phyloP scores from a whole-genome alignment of 1,284 basidiomycete species.

The Ustilago hordei region DNA sequence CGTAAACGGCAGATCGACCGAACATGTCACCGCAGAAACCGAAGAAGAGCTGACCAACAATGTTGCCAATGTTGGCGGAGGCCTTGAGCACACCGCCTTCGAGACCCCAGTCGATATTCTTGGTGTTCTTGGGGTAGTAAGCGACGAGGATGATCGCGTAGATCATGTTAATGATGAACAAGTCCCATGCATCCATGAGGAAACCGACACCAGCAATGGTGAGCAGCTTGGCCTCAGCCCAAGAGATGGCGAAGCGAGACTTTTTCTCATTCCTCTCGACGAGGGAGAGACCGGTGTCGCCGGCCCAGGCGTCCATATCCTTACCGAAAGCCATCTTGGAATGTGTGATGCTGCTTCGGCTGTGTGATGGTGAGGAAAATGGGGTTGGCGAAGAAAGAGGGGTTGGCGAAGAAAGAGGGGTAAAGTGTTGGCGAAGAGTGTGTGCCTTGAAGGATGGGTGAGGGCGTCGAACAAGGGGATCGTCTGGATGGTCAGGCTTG shows the following conservation, averaged over 20 bases:
- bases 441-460: conserved; percentile 13
- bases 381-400: not conserved
- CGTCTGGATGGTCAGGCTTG: conserved; percentile 8
- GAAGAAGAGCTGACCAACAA: conserved; percentile 63
- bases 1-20: conserved; percentile 66
- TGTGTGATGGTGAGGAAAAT: conserved; percentile 2
- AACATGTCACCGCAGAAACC: conserved; percentile 66
- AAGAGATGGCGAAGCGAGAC: conserved; percentile 56
- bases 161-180: conserved; percentile 68
- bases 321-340: conserved; percentile 61
- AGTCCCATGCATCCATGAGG: conserved; percentile 66
- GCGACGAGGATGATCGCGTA: conserved; percentile 63
- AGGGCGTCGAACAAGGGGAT: not conserved
- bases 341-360: conserved; percentile 6
- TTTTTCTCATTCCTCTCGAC: conserved; percentile 56
- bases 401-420: conserved; percentile 3
- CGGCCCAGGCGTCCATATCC: conserved; percentile 63
- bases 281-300: conserved; percentile 57
- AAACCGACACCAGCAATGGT: conserved; percentile 66
- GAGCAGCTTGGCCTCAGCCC: conserved; percentile 65
- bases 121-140: conserved; percentile 56
- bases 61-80: conserved; percentile 66
- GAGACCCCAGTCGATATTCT: conserved; percentile 66
- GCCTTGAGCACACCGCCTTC: conserved; percentile 67
- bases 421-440: conserved; percentile 5